A percentile compares a stretch with the other conserved stretches of the same genome.
phyloP scores from a whole-genome alignment of 2,329 filamentous ascomycete genomes.

The Fusarium agapanthi region DNA sequence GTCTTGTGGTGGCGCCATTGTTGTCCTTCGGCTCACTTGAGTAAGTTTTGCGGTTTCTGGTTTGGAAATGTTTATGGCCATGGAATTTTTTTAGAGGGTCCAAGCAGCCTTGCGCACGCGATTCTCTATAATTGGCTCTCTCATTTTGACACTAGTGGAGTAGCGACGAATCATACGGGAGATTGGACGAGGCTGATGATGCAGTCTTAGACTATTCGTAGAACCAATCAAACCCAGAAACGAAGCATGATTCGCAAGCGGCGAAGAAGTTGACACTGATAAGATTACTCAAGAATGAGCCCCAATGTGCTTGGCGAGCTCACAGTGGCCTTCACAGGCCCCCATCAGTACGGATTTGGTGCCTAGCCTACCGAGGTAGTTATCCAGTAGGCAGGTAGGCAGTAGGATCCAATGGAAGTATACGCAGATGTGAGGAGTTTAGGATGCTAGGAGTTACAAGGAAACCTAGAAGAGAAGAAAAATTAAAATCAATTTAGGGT shows the following conservation, averaged over 20 bases:
- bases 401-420: not conserved
- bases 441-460: not conserved
- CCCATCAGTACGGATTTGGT: not conserved
- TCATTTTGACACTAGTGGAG: not conserved
- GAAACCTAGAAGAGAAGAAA: not conserved
- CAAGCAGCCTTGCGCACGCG: constrained; percentile 43
- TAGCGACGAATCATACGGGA: constrained; percentile 29
- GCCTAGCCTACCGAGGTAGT: not conserved
- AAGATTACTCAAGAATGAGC: too few relatives aligned
- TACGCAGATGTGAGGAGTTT: not conserved
- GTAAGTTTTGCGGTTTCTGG: constrained; percentile 21
- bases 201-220: not conserved
- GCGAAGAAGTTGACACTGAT: not conserved
- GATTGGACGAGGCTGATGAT: constrained; percentile 31
- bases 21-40: constrained; percentile 20
- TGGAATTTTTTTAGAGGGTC: constrained; percentile 46
- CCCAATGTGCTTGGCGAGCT: not conserved
- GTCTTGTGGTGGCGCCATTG: constrained; percentile 47
- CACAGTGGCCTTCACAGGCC: not conserved
- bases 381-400: not conserved
- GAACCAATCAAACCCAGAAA: not conserved
- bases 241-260: not conserved
- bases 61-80: constrained; percentile 32
- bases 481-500: not conserved
- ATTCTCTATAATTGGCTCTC: constrained; percentile 27